A percentile compares a stretch with the other conserved stretches of the same genome.
Evolutionary conservation across 2,329 filamentous ascomycete species (phyloP).

Genomic region (Nigrospora oryzae): DNA sequence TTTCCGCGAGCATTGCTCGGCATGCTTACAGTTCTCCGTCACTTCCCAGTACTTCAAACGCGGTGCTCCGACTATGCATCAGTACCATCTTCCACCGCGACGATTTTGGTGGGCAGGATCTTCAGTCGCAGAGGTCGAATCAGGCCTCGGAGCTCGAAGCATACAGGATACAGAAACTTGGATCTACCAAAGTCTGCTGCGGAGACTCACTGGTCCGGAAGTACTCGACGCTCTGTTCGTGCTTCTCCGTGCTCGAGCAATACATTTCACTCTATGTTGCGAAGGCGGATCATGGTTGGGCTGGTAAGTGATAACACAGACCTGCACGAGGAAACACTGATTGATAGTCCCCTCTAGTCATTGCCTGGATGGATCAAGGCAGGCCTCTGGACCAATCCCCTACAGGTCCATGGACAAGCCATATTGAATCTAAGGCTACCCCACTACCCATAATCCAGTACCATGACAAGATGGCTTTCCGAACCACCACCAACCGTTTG

Average conservation of each 20-base stretch:
- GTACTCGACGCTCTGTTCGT: slow-evolving; percentile 3
- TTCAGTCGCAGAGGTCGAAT: slow-evolving; percentile 3
- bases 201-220: slow-evolving; percentile 5
- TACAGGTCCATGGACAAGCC: not conserved
- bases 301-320: slow-evolving; percentile 4
- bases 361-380: no score
- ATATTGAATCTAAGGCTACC: slow-evolving; percentile 3
- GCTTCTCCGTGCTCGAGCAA: slow-evolving; percentile 6
- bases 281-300: slow-evolving; percentile 2
- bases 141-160: slow-evolving; percentile 1
- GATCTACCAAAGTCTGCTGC: not conserved
- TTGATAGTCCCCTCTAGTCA: no score
- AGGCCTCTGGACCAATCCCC: no score
- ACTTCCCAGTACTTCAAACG: slow-evolving; percentile 1
- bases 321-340: no score
- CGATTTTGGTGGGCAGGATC: slow-evolving; percentile 3
- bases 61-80: slow-evolving; percentile 4
- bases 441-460: slow-evolving; percentile 3
- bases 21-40: slow-evolving; percentile 3
- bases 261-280: slow-evolving; percentile 6
- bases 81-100: slow-evolving; percentile 3
- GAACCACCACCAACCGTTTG: slow-evolving; percentile 4
- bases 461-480: slow-evolving; percentile 4
- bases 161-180: not conserved
- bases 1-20: not conserved